Base-by-base conservation (phyloP, 345 rosid species). In the Kandelia obovata region DNA sequence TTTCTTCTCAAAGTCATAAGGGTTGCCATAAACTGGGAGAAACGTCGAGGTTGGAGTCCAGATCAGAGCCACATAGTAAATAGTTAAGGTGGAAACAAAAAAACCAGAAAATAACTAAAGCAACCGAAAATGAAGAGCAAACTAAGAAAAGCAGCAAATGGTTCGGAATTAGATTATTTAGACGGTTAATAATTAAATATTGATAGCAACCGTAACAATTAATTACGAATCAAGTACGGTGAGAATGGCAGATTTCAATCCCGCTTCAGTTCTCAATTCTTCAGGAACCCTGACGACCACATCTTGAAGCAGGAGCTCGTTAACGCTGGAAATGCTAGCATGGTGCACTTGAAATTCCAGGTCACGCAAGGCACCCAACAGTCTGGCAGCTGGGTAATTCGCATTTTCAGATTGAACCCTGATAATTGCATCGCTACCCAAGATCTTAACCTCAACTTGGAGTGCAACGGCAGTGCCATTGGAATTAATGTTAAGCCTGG, bases 221-320 rank as follows among this genome's bases (percentile, higher is more conserved):
- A n/a, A 69, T 73, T 72, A 68, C 71, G 59, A 80, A 11, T 80
- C 80, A 30, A 87, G 68, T 52, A 79, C 73, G 17, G 53, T 28
- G 21, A 82, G 68, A 32, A 88, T 53, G 19, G 87, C 86, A 49
- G 90, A 73, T 65, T 67, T 83, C 53, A 88, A 72, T 39, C 26
- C 78, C 9, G 77, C 85, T 69, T 81, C 87, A 9, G 70, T 69
- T 71, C 64, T 69, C 7, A 72, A 47, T 49, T 83, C 83, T 2
- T 78, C 79, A 2, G 89, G 89, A 62, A 89, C 78, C 71, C 72
- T 68, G 67, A 85, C 93, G 6, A 83, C 86, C 6, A 83, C 83
- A 61, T 90, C 91, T 49, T 88, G 96, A 57, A 88, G 87, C 89
- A 88, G 79, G 17, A 88, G 81, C 43, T 82, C 83, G 23, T 88